Conservation (phyloP, 116 monocot genomes). For the Zostera marina region DNA sequence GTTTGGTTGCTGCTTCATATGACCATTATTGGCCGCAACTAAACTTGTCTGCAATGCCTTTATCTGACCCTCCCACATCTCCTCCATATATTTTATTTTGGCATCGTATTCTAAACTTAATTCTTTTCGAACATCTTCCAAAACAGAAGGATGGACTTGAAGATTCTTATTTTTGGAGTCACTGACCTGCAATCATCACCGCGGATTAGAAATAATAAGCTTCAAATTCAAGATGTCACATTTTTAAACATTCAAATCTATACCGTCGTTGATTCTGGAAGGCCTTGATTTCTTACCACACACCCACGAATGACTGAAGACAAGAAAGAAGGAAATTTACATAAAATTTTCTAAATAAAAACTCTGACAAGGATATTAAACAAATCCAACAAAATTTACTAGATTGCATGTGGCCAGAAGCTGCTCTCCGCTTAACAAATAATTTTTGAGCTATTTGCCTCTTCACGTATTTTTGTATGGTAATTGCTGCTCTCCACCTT, state of each 20-base stretch:
- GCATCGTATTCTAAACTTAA: conserved; percentile 37
- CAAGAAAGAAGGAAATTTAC: not conserved
- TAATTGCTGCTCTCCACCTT: conserved; percentile 29
- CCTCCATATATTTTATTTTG: conserved; percentile 51
- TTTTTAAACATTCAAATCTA: not conserved
- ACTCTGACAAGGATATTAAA: not conserved
- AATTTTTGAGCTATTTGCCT: conserved; percentile 13
- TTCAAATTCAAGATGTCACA: too few relatives aligned
- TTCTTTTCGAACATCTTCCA: conserved; percentile 28
- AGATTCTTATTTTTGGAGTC: conserved; percentile 11
- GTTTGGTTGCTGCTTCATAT: conserved; percentile 1
- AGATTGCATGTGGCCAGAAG: conserved; percentile 34
- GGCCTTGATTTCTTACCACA: conserved; percentile 32
- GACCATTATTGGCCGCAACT: conserved; percentile 26
- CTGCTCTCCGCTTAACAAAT: conserved; percentile 14
- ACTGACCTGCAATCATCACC: conserved; percentile 4
- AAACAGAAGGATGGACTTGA: conserved; percentile 13
- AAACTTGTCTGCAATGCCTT: conserved; percentile 41
- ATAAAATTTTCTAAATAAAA: not conserved
- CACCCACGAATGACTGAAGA: conserved; percentile 44
- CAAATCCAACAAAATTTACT: conserved; percentile 12
- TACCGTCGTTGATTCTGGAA: conserved; percentile 16
- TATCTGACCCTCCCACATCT: conserved; percentile 43
- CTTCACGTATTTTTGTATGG: conserved; percentile 39
- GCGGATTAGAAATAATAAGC: not conserved